Conservation (phyloP, 306 rosid genomes). For the Trichosanthes truncata region DNA sequence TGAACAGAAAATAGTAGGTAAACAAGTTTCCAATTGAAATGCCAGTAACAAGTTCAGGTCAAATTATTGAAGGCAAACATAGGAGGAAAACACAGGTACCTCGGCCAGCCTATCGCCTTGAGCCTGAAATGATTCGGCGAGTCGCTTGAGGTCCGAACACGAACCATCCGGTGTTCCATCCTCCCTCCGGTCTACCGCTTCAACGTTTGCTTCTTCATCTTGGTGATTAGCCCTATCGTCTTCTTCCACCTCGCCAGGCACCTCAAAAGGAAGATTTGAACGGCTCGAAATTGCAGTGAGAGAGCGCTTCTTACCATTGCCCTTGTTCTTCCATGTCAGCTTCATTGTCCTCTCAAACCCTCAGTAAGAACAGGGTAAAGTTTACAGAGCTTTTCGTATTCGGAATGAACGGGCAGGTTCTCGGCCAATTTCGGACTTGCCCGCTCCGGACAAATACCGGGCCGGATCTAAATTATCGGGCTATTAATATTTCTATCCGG, state of each 20-base stretch:
- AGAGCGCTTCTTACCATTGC: conserved; percentile 30
- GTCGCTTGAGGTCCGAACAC: conserved; percentile 9
- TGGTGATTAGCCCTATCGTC: not conserved
- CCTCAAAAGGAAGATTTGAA: conserved; percentile 29
- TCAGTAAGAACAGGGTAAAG: not conserved
- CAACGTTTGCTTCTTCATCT: not conserved
- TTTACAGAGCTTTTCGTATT: not conserved
- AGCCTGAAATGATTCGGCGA: conserved; percentile 24
- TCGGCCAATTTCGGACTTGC: not conserved
- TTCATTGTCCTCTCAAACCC: conserved; percentile 17
- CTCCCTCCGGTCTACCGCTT: not conserved
- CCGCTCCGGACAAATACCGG: not conserved
- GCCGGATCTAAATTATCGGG: not conserved
- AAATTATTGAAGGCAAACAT: not conserved
- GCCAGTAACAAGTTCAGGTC: not conserved
- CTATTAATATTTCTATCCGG: no score
- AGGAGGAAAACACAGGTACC: conserved; percentile 10
- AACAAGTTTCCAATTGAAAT: not conserved
- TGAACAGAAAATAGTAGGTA: not conserved
- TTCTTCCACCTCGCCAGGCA: not conserved
- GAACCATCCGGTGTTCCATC: not conserved
- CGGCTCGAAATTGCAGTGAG: conserved; percentile 10
- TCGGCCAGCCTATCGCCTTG: conserved; percentile 36
- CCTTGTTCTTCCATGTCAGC: conserved; percentile 36
- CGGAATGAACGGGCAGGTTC: not conserved